Conservation (phyloP, 345 rosid genomes). For the Gossypium bickii region DNA sequence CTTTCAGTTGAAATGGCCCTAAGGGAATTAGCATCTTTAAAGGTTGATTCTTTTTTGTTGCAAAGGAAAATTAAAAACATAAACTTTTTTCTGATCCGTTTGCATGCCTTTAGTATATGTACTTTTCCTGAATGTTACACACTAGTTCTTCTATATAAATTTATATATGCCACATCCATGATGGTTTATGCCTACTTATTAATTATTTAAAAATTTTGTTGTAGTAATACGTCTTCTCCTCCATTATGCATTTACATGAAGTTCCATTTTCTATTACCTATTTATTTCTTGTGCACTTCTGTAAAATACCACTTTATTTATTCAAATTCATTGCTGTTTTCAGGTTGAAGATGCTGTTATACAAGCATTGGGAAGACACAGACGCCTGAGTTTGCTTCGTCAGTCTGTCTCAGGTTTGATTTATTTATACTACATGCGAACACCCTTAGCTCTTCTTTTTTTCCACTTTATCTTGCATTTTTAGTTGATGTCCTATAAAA, state of each 20-base stretch:
- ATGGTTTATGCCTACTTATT: background rate
- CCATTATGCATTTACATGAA: background rate
- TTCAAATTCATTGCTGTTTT: conserved; percentile 11
- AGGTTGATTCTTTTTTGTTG: conserved; percentile 40
- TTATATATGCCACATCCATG: background rate
- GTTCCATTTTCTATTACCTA: conserved; percentile 5
- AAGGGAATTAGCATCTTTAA: conserved; percentile 81
- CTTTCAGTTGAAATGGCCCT: conserved; percentile 98
- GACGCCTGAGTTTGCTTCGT: conserved; percentile 52
- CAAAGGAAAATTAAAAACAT: background rate
- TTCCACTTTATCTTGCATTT: background rate
- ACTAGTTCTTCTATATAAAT: background rate
- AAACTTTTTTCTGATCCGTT: background rate
- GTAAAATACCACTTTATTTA: background rate
- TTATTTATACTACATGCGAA: conserved; percentile 3
- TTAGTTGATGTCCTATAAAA: background rate
- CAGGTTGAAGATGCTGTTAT: conserved; percentile 92
- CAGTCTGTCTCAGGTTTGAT: conserved; percentile 46
- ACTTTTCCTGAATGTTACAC: background rate
- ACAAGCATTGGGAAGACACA: conserved; percentile 57
- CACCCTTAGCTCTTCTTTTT: too few species aligned
- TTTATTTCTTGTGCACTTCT: conserved; percentile 1
- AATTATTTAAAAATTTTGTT: background rate
- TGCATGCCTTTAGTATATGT: background rate
- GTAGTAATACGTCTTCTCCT: background rate